Conservation (phyloP, 2,329 filamentous ascomycete species). For the Rosellinia necatrix region DNA sequence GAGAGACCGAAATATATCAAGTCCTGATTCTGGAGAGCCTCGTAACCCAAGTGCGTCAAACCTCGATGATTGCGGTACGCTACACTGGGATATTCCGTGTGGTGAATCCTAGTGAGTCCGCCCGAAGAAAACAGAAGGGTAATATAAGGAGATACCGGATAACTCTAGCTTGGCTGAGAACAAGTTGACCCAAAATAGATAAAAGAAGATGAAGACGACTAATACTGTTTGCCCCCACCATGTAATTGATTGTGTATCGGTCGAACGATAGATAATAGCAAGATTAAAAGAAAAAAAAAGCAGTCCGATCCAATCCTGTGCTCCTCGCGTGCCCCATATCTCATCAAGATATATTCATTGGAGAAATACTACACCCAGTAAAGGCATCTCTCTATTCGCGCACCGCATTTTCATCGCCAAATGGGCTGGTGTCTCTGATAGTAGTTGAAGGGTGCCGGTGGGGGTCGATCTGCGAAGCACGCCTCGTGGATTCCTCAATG, state of each 20-base stretch:
- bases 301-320: constrained; percentile 22
- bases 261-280: constrained; percentile 17
- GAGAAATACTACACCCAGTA: constrained; percentile 7
- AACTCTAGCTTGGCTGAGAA: constrained; percentile 20
- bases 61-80: too few species aligned
- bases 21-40: neutral
- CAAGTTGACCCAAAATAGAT: constrained; percentile 13
- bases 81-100: constrained; percentile 2
- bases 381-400: constrained; percentile 32
- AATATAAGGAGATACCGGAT: constrained; percentile 17
- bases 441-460: constrained; percentile 38
- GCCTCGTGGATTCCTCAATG: constrained; percentile 56
- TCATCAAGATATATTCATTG: constrained; percentile 30
- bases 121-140: constrained; percentile 11
- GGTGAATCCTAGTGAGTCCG: neutral
- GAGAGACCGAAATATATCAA: neutral
- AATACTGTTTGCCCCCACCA: constrained; percentile 1
- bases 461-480: constrained; percentile 42
- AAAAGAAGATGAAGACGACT: constrained; percentile 10
- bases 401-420: constrained; percentile 42
- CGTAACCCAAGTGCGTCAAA: neutral
- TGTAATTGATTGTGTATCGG: constrained; percentile 2
- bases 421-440: constrained; percentile 37
- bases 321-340: constrained; percentile 28
- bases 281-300: constrained; percentile 15